Evolutionary conservation across 768 basidiomycete species (phyloP).

Genomic region (Lepiota subincarnata): DNA sequence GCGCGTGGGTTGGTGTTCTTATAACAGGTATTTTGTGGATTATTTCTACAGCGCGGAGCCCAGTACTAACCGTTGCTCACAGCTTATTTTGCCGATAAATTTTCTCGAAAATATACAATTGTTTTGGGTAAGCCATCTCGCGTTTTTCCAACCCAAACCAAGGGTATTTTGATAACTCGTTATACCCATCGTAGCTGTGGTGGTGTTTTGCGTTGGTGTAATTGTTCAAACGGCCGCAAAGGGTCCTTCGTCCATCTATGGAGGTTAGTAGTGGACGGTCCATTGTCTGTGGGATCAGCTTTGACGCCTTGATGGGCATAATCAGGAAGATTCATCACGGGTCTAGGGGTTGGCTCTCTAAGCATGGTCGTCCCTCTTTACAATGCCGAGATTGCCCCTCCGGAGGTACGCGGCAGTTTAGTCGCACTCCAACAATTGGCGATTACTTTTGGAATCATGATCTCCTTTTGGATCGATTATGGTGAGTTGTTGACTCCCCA

Average conservation of each 20-base stretch:
- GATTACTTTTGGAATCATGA: conserved; percentile 77
- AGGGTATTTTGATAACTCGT: background rate
- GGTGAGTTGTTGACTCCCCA: conserved; percentile 23
- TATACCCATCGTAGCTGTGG: conserved; percentile 35
- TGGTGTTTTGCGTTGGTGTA: conserved; percentile 67
- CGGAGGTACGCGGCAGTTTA: conserved; percentile 77
- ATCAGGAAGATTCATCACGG: conserved; percentile 68
- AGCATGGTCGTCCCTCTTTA: conserved; percentile 84
- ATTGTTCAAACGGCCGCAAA: conserved; percentile 65
- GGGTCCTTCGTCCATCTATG: conserved; percentile 59
- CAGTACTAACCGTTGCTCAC: background rate
- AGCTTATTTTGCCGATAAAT: conserved; percentile 64
- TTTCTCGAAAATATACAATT: conserved; percentile 73
- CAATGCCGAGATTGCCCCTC: conserved; percentile 69
- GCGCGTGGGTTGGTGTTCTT: conserved; percentile 75
- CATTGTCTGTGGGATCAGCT: background rate
- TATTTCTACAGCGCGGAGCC: background rate
- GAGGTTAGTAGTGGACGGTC: conserved; percentile 29
- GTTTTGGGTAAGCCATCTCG: conserved; percentile 37
- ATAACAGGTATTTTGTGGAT: conserved; percentile 42
- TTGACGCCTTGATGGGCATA: background rate
- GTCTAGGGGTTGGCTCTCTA: conserved; percentile 76
- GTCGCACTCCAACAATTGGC: conserved; percentile 81
- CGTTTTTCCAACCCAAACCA: background rate
- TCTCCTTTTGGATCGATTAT: conserved; percentile 54